Percentiles rank a stretch among this genome's conserved stretches.
phyloP scores from a whole-genome alignment of 169 alveolate species.

The Cryptosporidium viatorum region DNA sequence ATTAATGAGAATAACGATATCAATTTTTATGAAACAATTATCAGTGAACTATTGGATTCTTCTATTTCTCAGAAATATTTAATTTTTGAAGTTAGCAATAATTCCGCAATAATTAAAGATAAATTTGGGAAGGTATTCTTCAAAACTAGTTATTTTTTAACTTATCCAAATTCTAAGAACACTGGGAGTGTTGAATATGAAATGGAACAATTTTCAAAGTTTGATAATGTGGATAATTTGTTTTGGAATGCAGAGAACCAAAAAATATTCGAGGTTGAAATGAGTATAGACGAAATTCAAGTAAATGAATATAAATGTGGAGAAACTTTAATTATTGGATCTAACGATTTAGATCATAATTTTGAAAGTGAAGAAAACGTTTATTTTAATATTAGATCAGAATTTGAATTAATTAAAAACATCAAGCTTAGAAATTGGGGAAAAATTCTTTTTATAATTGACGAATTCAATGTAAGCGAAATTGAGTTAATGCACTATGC shows the following conservation, averaged over 20 bases:
- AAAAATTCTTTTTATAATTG: conserved; percentile 17
- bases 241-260: conserved; percentile 26
- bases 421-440: not conserved
- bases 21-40: not conserved
- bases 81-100: not conserved
- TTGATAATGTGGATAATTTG: not conserved
- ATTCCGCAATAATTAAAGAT: conserved; percentile 6
- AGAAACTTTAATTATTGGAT: not conserved
- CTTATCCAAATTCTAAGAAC: not conserved
- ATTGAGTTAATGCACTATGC: conserved; percentile 26
- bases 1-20: not conserved
- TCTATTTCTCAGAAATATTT: conserved; percentile 34
- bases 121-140: conserved; percentile 17
- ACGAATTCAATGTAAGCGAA: conserved; percentile 12
- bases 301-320: not conserved
- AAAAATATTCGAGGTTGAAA: conserved; percentile 15
- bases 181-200: not conserved
- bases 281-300: not conserved
- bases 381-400: not conserved
- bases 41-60: conserved; percentile 45
- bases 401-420: conserved; percentile 10
- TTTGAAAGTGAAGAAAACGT: not conserved
- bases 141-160: conserved; percentile 16
- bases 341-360: not conserved
- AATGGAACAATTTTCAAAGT: not conserved